A percentile compares a stretch with the other conserved stretches of the same genome.
These are phyloP conservation scores for Musa beccarii DNA, from an alignment of 176 grass and related monocot species.

Conservation along the genomic window DNA sequence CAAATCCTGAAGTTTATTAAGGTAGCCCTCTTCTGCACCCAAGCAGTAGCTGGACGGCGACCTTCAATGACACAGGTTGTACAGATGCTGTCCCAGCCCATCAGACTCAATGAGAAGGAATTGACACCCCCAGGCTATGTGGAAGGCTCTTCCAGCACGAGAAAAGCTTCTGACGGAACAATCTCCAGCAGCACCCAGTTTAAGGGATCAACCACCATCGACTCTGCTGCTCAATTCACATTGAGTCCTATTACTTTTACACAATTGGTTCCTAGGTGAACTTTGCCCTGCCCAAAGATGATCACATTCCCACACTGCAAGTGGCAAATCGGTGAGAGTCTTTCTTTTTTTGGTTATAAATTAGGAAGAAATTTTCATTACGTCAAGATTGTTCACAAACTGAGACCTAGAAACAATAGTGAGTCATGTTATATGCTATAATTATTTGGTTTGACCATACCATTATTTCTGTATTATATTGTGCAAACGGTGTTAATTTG, in stretches of 20 bases:
- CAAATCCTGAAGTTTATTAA: constrained; percentile 59
- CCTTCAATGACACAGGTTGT: constrained; percentile 68
- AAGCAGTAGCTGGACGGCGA: constrained; percentile 48
- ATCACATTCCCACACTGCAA: no score
- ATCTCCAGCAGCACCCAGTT: constrained; percentile 29
- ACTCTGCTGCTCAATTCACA: constrained; percentile 36
- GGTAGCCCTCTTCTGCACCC: constrained; percentile 81
- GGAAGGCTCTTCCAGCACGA: constrained; percentile 29
- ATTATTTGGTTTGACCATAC: no score
- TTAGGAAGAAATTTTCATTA: no score
- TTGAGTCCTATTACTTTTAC: constrained; percentile 26
- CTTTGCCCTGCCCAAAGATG: not conserved
- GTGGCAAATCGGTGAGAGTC: no score
- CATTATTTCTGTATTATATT: no score
- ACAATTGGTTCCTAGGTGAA: constrained; percentile 47
- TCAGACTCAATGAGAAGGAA: constrained; percentile 67
- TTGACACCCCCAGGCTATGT: constrained; percentile 67
- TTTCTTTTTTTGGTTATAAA: no score
- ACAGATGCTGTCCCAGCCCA: constrained; percentile 64
- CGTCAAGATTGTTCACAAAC: no score
- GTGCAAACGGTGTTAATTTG: no score
- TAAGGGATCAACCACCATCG: constrained; percentile 15
- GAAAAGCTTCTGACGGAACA: constrained; percentile 18
- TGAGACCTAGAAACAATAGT: no score
- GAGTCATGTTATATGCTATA: no score